These are phyloP conservation scores for Stephanodiscus minutulus DNA, from an alignment of 108 stramenopile genomes.

Conservation along the genomic window DNA sequence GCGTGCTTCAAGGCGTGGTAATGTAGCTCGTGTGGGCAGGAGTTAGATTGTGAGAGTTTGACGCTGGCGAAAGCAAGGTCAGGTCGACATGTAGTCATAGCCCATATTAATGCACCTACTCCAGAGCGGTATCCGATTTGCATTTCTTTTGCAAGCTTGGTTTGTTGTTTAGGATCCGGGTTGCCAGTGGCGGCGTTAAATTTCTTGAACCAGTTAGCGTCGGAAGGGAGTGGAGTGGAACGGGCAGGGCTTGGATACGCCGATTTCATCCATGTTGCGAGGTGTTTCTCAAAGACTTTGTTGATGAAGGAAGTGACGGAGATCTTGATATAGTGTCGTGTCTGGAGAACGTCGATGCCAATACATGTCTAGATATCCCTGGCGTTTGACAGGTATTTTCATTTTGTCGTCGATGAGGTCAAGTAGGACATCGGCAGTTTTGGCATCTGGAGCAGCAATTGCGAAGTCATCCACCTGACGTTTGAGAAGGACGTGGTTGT, in stretches of 20 bases:
- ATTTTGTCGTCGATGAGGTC: constrained; percentile 4
- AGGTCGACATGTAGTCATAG: constrained; percentile 37
- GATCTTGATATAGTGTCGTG: constrained; percentile 31
- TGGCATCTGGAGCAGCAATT: neutral
- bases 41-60: neutral
- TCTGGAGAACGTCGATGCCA: constrained; percentile 42
- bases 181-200: neutral
- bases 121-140: constrained; percentile 26
- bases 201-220: neutral
- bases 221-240: neutral
- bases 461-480: too few relatives aligned
- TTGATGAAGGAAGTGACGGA: constrained; percentile 27
- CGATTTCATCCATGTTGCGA: constrained; percentile 28
- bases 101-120: constrained; percentile 49
- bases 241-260: neutral
- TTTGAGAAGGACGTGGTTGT: too few relatives aligned
- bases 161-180: neutral
- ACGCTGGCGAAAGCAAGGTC: constrained; percentile 38
- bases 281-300: constrained; percentile 6
- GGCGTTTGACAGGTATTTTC: constrained; percentile 9
- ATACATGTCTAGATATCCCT: constrained; percentile 41
- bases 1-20: neutral
- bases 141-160: constrained; percentile 11
- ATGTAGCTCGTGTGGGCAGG: neutral
- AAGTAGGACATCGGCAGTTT: neutral